Evolutionary conservation across 2,329 filamentous ascomycete species (phyloP), one percentile per base, ranked within the genome.

Genomic region (Chaetomium sp.): DNA sequence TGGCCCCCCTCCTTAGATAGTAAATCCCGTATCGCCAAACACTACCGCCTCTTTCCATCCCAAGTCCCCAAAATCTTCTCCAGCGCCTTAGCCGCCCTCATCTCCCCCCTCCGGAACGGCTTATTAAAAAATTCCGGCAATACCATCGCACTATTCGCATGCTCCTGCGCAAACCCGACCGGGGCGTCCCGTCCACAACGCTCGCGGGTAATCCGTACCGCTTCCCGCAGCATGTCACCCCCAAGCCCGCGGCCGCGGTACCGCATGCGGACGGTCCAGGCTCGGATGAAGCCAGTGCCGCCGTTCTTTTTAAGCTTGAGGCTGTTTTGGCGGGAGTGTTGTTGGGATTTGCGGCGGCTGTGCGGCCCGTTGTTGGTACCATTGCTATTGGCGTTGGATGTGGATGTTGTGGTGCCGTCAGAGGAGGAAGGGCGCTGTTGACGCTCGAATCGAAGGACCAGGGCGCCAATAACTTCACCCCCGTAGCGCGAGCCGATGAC

Each of bases 201-300:
- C 69, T 85, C 83, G 63, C 80, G 80, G 57, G 87, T 86, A 53
- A 86, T 69, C 55, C 78, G 77, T 2, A 91, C 84, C 1, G 87
- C 89, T 63, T 88, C 86, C 62, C 86, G 80, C 48, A 96, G 75
- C 64, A 96, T 71, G 36, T 84, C 85, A 42, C 75, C 78, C 2
- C 90, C 91, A 32, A 95, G 76, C 0, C 90, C 89, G 59, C 82
- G 81, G 36, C 81, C 76, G 33, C 91, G 79, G 69, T 89, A 90
- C 62, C 78, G 76, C 50, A 84, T 72, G 66, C 79, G 78, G 1
- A 90, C 88, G 1, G 89, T 92, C 90, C 91, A 96, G 1, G 88
- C 90, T 34, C 88, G 81, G 55, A 96, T 85, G 48, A 90, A 75
- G 7, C 85, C 88, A 59, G 79, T 80, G 52, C 86, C 86, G 38